Conservation (phyloP, 2,329 filamentous ascomycete species). For the Talaromyces sp. region DNA sequence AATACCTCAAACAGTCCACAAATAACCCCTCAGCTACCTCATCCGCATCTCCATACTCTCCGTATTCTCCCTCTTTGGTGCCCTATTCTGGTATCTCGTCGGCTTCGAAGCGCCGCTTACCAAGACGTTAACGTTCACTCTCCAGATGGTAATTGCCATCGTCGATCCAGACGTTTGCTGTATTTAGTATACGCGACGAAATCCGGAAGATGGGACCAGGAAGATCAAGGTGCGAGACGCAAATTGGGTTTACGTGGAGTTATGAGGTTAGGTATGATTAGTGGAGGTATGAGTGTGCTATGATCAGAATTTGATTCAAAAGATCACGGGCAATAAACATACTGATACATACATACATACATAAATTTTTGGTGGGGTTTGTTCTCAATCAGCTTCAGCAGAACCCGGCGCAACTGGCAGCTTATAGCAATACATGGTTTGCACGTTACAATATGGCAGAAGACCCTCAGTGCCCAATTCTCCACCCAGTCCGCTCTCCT, state of each 20-base stretch:
- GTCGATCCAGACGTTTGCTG: neutral
- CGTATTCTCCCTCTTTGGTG: neutral
- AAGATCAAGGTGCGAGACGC: neutral
- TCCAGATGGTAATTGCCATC: neutral
- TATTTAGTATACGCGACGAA: neutral
- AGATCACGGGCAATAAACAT: neutral
- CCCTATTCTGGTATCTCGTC: neutral
- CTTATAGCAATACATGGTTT: conserved; percentile 20
- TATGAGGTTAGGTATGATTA: neutral
- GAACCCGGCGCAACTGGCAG: conserved; percentile 16
- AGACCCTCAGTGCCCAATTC: conserved; percentile 28
- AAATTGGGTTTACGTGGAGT: neutral
- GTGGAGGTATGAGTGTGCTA: neutral
- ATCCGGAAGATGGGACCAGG: neutral
- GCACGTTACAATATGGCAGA: conserved; percentile 21
- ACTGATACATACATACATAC: neutral
- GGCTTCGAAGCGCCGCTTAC: neutral
- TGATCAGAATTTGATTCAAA: neutral
- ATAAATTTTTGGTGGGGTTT: neutral
- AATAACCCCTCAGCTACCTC: neutral
- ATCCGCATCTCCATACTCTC: neutral
- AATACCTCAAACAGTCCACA: neutral
- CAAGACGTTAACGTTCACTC: neutral
- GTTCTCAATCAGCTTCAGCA: conserved; percentile 15
- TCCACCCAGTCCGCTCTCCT: conserved; percentile 30